Percentiles rank a stretch among this genome's conserved stretches.
These are phyloP conservation scores for Mortierella claussenii DNA, from an alignment of 192 early-diverging fungal species.

Conservation along the genomic window DNA sequence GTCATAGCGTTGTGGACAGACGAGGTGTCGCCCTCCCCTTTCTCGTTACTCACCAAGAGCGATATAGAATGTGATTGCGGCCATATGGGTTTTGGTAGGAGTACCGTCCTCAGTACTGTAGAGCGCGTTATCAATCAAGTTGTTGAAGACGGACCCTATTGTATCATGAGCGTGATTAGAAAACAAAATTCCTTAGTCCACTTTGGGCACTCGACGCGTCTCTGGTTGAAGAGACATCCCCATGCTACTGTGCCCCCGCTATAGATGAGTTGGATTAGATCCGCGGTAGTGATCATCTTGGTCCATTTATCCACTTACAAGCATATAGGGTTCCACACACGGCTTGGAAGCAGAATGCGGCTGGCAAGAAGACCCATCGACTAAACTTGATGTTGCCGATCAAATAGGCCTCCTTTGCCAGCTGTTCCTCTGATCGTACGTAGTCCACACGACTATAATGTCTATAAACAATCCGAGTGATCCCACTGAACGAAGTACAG, in stretches of 20 bases:
- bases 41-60: slow-evolving; percentile 43
- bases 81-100: slow-evolving; percentile 41
- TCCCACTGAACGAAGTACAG: slow-evolving; percentile 16
- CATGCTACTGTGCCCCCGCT: no score
- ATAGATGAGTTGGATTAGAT: no score
- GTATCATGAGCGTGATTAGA: no score
- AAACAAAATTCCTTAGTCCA: no score
- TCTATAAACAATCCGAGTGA: slow-evolving; percentile 25
- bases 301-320: slow-evolving; percentile 37
- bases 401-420: slow-evolving; percentile 42
- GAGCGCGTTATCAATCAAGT: slow-evolving; percentile 62
- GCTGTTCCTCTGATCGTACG: slow-evolving; percentile 24
- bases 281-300: neutral
- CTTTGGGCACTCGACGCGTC: no score
- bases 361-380: slow-evolving; percentile 68
- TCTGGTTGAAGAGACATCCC: no score
- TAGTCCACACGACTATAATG: slow-evolving; percentile 52
- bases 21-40: neutral
- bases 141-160: slow-evolving; percentile 71
- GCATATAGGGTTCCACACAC: slow-evolving; percentile 73
- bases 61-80: slow-evolving; percentile 71
- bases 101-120: slow-evolving; percentile 34
- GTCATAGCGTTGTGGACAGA: no score
- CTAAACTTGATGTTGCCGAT: slow-evolving; percentile 57
- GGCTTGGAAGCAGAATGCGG: slow-evolving; percentile 68